Evolutionary conservation across 257 asterid species (phyloP), one percentile per base, ranked within the genome.

Genomic region (Salvia splendens): DNA sequence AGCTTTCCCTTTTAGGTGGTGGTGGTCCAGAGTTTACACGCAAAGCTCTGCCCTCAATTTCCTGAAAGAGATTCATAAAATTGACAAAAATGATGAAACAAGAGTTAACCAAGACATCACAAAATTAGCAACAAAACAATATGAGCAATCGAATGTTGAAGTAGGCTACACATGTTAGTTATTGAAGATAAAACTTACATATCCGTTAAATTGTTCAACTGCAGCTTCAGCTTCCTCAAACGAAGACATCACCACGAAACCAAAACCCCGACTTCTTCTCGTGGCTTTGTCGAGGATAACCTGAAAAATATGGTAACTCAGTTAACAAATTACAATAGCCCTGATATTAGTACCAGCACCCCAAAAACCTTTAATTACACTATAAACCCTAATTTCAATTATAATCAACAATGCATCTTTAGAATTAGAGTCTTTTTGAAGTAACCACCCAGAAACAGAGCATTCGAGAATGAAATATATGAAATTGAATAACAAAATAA

Each of bases 241-340:
- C 0, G 92, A 17, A 51, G 97, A 79, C 97, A 91, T 94, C 4
- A 96, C 86, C 54, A 94, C 95, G 38, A 94, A 94, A 60, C 85
- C 99, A 57, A 91, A 94, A 28, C 99, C 99, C 79, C 96, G 83
- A 75, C 99, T 94, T 75, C 95, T 88, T 70, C 97, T 96, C 1
- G 96, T 67, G 30, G 35, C 6, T 71, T 91, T 94, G 86, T 94
- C 99, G 67, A 81, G 85, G 76, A 94, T 88, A 73, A 91, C 99
- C 99, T 94, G 85, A 81, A 78, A 48, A 73, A 54, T 60, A 58
- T 3, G n/a, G 14, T 5, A 56, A 30, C 61, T 45, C 57, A 28
- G 53, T 47, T 33, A 16, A 38, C 68, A 61, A 30, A 15, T 53
- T 48, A 35, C 10, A n/a, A 61, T 12, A 20, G 15, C 14, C 67